phyloP scores from a whole-genome alignment of 305 asterid species.

The Lippia alba region DNA sequence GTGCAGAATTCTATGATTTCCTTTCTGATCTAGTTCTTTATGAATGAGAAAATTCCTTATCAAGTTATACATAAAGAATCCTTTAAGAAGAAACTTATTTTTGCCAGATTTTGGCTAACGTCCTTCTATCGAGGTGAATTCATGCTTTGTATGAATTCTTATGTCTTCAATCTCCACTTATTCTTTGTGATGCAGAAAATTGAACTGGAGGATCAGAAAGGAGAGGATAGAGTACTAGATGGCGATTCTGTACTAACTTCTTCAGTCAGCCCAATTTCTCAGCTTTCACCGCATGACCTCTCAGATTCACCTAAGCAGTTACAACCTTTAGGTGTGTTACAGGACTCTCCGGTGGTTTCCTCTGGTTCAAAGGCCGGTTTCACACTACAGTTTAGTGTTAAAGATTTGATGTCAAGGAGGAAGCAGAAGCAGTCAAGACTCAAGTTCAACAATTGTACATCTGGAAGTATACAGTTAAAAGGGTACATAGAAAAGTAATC shows the following conservation, averaged over 20 bases:
- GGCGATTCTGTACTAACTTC: slow-evolving; percentile 41
- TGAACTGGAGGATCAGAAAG: slow-evolving; percentile 47
- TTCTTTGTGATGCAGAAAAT: slow-evolving; percentile 35
- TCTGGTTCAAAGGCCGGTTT: slow-evolving; percentile 64
- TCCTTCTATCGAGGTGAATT: slow-evolving; percentile 26
- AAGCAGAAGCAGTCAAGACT: slow-evolving; percentile 68
- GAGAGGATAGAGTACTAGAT: slow-evolving; percentile 46
- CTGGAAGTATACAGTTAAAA: slow-evolving; percentile 50
- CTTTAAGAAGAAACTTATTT: slow-evolving; percentile 5
- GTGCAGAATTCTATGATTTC: slow-evolving; percentile 39
- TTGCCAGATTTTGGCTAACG: slow-evolving; percentile 23
- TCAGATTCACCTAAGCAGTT: slow-evolving; percentile 43
- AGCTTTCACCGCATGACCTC: slow-evolving; percentile 37
- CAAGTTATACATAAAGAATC: slow-evolving; percentile 17
- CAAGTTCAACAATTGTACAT: slow-evolving; percentile 41
- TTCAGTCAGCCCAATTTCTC: slow-evolving; percentile 44
- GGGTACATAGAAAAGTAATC: slow-evolving; percentile 51
- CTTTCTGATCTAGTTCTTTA: slow-evolving; percentile 15
- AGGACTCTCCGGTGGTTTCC: slow-evolving; percentile 59
- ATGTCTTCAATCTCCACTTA: slow-evolving; percentile 31
- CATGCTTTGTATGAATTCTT: slow-evolving; percentile 20
- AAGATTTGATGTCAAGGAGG: slow-evolving; percentile 77
- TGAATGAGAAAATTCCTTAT: slow-evolving; percentile 15
- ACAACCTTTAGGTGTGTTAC: slow-evolving; percentile 46
- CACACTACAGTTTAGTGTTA: slow-evolving; percentile 75